A percentile compares a stretch with the other conserved stretches of the same genome.
phyloP scores from a whole-genome alignment of 805 yeast species.

The Maudiozyma pseudohumilis region DNA sequence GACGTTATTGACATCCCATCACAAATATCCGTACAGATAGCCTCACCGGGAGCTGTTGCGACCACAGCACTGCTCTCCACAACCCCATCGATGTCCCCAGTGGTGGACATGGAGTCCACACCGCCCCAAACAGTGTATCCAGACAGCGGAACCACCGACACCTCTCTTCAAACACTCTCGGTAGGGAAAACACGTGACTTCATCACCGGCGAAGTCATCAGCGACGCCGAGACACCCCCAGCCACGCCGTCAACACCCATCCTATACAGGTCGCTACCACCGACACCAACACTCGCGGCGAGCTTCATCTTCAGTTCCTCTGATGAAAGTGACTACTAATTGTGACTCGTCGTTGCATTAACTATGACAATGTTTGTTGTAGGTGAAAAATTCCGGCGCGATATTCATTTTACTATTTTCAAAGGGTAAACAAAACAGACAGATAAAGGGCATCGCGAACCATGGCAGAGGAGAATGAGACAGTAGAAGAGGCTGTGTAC shows the following conservation, averaged over 20 bases:
- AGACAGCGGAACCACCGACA: neutral
- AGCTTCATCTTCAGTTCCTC: slow-evolving; percentile 6
- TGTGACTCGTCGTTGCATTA: neutral
- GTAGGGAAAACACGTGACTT: slow-evolving; percentile 3
- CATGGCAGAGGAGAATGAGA: too few relatives aligned
- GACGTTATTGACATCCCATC: slow-evolving; percentile 29
- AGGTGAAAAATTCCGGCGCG: neutral
- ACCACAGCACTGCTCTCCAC: too few relatives aligned
- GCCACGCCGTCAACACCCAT: too few relatives aligned
- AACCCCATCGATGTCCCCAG: neutral
- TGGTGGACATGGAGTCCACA: neutral
- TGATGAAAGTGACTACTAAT: slow-evolving; percentile 4
- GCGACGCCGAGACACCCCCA: too few relatives aligned
- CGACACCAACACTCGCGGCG: neutral
- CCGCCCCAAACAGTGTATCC: slow-evolving; percentile 1
- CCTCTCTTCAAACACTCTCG: neutral
- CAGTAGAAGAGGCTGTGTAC: slow-evolving; percentile 67
- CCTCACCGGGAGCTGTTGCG: too few relatives aligned
- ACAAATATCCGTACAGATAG: too few relatives aligned
- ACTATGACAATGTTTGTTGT: neutral
- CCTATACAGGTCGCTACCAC: too few relatives aligned
- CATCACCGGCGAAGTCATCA: slow-evolving; percentile 2
- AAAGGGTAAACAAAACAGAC: too few relatives aligned
- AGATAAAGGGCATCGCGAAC: too few relatives aligned
- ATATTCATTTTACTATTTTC: neutral